These are phyloP conservation scores for Leishmania arabica DNA, from an alignment of 208 protist species.

Conservation along the genomic window DNA sequence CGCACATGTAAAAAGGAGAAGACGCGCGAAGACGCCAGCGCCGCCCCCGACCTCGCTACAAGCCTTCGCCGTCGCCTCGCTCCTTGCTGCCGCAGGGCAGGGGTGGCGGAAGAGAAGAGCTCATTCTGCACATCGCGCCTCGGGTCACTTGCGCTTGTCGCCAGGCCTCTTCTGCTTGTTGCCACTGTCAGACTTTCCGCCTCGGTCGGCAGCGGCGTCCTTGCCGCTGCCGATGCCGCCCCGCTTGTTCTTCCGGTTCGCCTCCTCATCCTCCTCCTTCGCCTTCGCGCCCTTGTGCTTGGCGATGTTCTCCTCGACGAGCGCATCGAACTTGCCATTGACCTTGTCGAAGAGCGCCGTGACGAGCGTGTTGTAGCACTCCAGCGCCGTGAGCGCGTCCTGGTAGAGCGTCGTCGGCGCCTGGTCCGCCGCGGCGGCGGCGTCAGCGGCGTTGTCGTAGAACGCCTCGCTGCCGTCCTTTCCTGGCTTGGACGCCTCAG, in stretches of 20 bases:
- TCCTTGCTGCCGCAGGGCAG: neutral
- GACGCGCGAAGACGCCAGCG: no score
- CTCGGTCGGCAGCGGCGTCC: neutral
- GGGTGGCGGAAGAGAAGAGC: neutral
- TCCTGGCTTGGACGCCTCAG: constrained; percentile 27
- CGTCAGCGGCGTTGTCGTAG: constrained; percentile 54
- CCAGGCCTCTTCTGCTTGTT: neutral
- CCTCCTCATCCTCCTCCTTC: constrained; percentile 32
- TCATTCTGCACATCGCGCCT: neutral
- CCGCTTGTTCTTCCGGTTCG: constrained; percentile 9
- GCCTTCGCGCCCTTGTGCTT: constrained; percentile 46
- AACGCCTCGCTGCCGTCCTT: constrained; percentile 21
- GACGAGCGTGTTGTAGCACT: constrained; percentile 80
- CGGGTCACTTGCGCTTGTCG: neutral
- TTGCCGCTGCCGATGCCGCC: neutral
- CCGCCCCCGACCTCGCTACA: neutral
- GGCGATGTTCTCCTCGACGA: constrained; percentile 79
- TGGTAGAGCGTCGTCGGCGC: constrained; percentile 70
- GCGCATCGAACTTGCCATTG: constrained; percentile 79
- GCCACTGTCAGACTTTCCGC: neutral
- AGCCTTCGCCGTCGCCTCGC: neutral
- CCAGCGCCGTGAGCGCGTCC: constrained; percentile 67
- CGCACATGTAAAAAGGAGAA: no score
- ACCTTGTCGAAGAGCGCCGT: constrained; percentile 91
- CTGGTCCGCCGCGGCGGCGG: constrained; percentile 19